phyloP scores from a whole-genome alignment of 73 alveolate genomes.

The Blepharisma stoltei region DNA sequence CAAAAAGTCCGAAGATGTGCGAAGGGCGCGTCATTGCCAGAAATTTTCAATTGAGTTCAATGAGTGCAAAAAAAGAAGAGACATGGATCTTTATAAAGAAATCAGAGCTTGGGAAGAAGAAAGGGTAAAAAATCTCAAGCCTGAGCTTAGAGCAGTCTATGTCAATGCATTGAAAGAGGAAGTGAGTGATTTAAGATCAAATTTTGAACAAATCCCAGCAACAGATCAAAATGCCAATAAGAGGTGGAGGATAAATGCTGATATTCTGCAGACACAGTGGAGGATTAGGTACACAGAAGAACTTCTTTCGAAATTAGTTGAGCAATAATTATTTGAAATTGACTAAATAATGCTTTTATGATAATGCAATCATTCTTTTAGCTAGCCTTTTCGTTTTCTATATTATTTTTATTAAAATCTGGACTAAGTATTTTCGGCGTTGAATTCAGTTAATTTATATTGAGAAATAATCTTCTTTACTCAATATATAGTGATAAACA shows the following conservation, averaged over 20 bases:
- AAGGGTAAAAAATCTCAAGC: neutral
- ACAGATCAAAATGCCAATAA: neutral
- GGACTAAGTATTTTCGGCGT: no score
- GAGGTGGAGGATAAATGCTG: constrained; percentile 15
- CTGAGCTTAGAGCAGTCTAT: neutral
- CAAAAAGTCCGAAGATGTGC: neutral
- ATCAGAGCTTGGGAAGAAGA: constrained; percentile 9
- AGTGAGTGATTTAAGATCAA: neutral
- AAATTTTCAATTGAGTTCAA: constrained; percentile 17
- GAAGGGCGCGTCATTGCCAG: constrained; percentile 10
- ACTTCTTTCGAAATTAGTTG: neutral
- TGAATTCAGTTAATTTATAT: no score
- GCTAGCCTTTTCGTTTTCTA: no score
- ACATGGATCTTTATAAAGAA: constrained; percentile 9
- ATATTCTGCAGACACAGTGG: constrained; percentile 33
- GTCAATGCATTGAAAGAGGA: neutral
- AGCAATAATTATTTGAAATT: no score
- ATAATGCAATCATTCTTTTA: no score
- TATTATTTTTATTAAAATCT: no score
- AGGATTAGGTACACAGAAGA: constrained; percentile 13
- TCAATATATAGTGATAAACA: no score
- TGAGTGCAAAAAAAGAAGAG: constrained; percentile 25
- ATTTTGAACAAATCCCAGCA: neutral
- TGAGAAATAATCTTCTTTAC: no score
- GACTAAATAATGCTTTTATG: no score